These are phyloP conservation scores for Lojkania enalia DNA, from an alignment of 2,329 filamentous ascomycete species.

Conservation along the genomic window DNA sequence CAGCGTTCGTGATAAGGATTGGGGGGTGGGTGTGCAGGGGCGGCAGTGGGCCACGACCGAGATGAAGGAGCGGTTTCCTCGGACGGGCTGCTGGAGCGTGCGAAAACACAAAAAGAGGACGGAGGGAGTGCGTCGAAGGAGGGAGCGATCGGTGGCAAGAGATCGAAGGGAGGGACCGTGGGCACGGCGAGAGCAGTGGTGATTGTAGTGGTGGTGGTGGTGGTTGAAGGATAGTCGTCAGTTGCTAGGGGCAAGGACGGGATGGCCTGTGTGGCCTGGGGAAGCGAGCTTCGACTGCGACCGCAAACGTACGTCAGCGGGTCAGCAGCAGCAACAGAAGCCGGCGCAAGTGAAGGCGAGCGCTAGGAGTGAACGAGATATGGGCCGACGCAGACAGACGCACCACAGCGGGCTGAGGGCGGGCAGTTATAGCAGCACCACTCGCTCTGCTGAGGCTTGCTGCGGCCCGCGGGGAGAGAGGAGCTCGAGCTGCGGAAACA, in stretches of 20 bases:
- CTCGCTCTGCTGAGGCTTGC: too few relatives aligned
- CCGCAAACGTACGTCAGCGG: slow-evolving; percentile 13
- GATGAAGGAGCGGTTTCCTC: slow-evolving; percentile 47
- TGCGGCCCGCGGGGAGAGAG: not conserved
- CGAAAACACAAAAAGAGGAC: slow-evolving; percentile 34
- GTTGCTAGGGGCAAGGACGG: slow-evolving; percentile 4
- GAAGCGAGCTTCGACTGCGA: slow-evolving; percentile 3
- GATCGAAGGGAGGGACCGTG: slow-evolving; percentile 21
- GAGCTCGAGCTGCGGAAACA: not conserved
- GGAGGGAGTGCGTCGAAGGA: slow-evolving; percentile 45
- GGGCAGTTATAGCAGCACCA: slow-evolving; percentile 1
- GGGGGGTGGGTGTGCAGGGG: slow-evolving; percentile 39
- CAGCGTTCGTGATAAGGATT: slow-evolving; percentile 40
- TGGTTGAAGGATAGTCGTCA: slow-evolving; percentile 6
- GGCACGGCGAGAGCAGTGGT: slow-evolving; percentile 19
- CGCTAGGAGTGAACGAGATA: not conserved
- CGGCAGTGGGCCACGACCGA: slow-evolving; percentile 27
- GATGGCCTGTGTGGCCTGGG: slow-evolving; percentile 2
- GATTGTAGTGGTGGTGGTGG: slow-evolving; percentile 14
- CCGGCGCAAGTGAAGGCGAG: not conserved
- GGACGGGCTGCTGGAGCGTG: slow-evolving; percentile 27
- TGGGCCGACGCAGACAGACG: not conserved
- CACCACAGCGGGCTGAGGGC: slow-evolving; percentile 3
- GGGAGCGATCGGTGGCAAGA: slow-evolving; percentile 38
- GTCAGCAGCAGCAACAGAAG: slow-evolving; percentile 2